Evolutionary conservation across 2,329 filamentous ascomycete species (phyloP).

Genomic region (Arachnomyces sp.): DNA sequence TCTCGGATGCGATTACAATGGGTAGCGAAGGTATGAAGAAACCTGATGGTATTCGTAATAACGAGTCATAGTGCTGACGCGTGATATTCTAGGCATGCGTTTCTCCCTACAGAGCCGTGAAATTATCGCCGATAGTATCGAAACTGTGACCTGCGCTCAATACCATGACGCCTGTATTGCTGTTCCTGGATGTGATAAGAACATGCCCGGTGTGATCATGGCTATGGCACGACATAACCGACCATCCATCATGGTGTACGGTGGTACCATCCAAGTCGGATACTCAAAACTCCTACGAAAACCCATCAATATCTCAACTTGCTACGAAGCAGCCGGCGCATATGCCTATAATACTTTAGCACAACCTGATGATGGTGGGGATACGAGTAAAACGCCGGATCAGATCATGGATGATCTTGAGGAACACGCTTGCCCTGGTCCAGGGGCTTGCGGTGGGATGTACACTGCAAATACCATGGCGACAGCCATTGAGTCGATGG

Average conservation of each 20-base stretch:
- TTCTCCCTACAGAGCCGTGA: constrained; percentile 87
- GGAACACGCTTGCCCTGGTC: constrained; percentile 65
- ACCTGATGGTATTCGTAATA: background rate
- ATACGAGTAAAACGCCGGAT: constrained; percentile 58
- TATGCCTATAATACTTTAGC: constrained; percentile 66
- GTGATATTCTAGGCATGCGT: constrained; percentile 61
- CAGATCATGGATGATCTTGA: constrained; percentile 82
- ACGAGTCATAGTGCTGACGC: constrained; percentile 7
- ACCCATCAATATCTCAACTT: constrained; percentile 78
- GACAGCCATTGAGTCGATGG: constrained; percentile 82
- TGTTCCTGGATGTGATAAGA: constrained; percentile 93
- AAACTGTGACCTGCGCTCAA: constrained; percentile 86
- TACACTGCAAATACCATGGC: constrained; percentile 94
- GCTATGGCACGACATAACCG: constrained; percentile 85
- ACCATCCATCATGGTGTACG: constrained; percentile 91
- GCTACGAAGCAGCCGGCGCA: constrained; percentile 80
- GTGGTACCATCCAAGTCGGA: constrained; percentile 83
- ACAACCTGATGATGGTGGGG: constrained; percentile 57
- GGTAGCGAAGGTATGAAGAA: constrained; percentile 64
- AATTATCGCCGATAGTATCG: constrained; percentile 88
- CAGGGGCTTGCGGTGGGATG: constrained; percentile 83
- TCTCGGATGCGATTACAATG: constrained; percentile 93
- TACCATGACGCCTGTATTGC: constrained; percentile 89
- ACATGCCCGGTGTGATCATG: constrained; percentile 92
- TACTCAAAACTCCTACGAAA: constrained; percentile 67